Evolutionary conservation across 768 basidiomycete genomes (phyloP).

Genomic region (Tulasnella sp.): DNA sequence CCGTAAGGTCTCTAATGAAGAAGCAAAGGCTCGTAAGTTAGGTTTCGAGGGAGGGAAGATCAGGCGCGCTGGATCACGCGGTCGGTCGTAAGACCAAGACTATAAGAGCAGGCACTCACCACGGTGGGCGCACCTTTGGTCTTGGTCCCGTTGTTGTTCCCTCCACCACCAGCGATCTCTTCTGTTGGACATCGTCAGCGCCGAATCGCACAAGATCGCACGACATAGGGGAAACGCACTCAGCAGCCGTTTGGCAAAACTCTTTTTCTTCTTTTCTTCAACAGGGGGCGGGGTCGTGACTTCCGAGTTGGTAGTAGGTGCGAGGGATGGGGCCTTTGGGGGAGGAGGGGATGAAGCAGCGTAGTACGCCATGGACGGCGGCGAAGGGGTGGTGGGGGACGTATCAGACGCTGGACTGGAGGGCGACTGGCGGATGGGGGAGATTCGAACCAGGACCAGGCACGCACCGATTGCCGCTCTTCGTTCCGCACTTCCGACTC

Average conservation of each 20-base stretch:
- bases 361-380: constrained; percentile 8
- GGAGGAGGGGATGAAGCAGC: constrained; percentile 13
- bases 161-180: constrained; percentile 12
- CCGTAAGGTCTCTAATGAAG: constrained; percentile 10
- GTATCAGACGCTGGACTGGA: constrained; percentile 5
- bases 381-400: constrained; percentile 1
- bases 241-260: not conserved
- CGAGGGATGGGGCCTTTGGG: constrained; percentile 8
- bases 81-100: not conserved
- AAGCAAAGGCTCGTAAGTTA: not conserved
- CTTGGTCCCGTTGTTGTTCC: constrained; percentile 9
- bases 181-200: not conserved
- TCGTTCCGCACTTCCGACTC: too few relatives aligned
- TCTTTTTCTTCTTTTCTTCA: constrained; percentile 15
- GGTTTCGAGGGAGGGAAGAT: not conserved
- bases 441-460: too few relatives aligned
- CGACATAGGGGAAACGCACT: not conserved
- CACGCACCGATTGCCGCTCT: too few relatives aligned
- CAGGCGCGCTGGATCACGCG: constrained; percentile 9
- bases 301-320: constrained; percentile 8
- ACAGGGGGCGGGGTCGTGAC: constrained; percentile 1
- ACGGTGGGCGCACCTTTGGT: constrained; percentile 3
- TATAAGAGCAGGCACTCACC: constrained; percentile 15
- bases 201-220: not conserved
- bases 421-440: too few relatives aligned